A percentile compares a stretch with the other conserved stretches of the same genome.
Evolutionary conservation across 1,284 basidiomycete genomes (phyloP).

Genomic region (Volvariella volvacea): DNA sequence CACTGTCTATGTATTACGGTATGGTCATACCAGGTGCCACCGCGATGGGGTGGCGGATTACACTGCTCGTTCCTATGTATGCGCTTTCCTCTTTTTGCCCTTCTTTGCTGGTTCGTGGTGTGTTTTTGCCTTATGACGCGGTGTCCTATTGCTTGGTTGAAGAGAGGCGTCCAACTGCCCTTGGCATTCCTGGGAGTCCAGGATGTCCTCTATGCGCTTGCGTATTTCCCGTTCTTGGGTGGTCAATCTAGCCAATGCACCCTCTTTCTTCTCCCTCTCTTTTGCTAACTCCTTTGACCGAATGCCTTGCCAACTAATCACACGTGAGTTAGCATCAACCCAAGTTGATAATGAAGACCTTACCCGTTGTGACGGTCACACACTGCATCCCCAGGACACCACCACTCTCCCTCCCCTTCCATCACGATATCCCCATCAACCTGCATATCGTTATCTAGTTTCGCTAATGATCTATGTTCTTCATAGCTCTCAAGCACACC

Average conservation of each 20-base stretch:
- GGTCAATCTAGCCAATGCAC: conserved; percentile 53
- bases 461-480: conserved; percentile 24
- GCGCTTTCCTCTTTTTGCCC: conserved; percentile 54
- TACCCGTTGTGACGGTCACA: conserved; percentile 78
- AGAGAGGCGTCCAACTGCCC: conserved; percentile 25
- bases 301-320: conserved; percentile 68
- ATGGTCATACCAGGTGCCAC: conserved; percentile 1
- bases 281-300: conserved; percentile 64
- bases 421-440: conserved; percentile 28
- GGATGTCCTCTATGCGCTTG: conserved; percentile 62
- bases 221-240: conserved; percentile 68
- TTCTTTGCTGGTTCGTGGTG: conserved; percentile 44
- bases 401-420: conserved; percentile 52
- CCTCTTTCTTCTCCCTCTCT: conserved; percentile 65
- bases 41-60: no score
- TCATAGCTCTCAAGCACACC: conserved; percentile 65
- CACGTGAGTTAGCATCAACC: conserved; percentile 3
- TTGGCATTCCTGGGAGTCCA: conserved; percentile 41
- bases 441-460: conserved; percentile 32
- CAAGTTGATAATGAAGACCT: conserved; percentile 13
- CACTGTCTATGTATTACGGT: conserved; percentile 11
- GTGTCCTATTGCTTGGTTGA: conserved; percentile 34
- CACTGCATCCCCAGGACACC: conserved; percentile 66
- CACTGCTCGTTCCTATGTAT: no score
- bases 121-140: conserved; percentile 28